phyloP scores from a whole-genome alignment of 1,284 basidiomycete species.

The Mycena citricolor region DNA sequence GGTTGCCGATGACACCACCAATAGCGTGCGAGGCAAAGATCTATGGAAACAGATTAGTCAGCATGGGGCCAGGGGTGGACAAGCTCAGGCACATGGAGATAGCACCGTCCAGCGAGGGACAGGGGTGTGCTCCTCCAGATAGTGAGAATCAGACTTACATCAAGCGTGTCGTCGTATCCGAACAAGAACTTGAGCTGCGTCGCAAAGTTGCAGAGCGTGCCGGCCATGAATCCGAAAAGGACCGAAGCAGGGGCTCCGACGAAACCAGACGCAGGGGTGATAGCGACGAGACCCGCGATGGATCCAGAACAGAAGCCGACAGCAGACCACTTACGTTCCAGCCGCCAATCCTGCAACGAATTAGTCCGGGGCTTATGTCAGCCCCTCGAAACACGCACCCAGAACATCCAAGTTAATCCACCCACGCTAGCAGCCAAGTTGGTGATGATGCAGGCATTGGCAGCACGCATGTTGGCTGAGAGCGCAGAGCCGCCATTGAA shows the following conservation, averaged over 20 bases:
- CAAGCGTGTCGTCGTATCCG: conserved; percentile 77
- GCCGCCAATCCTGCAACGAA: conserved; percentile 72
- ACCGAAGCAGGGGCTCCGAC: conserved; percentile 86
- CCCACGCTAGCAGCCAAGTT: conserved; percentile 86
- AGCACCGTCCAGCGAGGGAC: neutral
- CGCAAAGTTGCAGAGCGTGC: conserved; percentile 87
- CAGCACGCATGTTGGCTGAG: conserved; percentile 84
- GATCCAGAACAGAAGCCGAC: conserved; percentile 98
- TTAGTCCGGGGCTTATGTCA: neutral
- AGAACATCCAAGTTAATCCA: conserved; percentile 93
- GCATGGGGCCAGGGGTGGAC: conserved; percentile 1
- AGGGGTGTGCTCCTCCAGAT: neutral
- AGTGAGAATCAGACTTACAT: conserved; percentile 46
- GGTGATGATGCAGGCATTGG: conserved; percentile 92
- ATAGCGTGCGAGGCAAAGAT: conserved; percentile 89
- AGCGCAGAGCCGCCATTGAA: conserved; percentile 89
- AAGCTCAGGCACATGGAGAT: neutral
- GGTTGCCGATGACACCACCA: conserved; percentile 88
- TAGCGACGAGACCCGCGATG: conserved; percentile 86
- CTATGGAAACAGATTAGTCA: conserved; percentile 32
- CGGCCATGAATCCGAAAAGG: conserved; percentile 83
- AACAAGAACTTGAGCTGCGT: conserved; percentile 89
- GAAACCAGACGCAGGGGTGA: conserved; percentile 90
- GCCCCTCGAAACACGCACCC: conserved; percentile 39
- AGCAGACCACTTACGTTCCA: conserved; percentile 90